A percentile compares a stretch with the other conserved stretches of the same genome.
phyloP scores from a whole-genome alignment of 1,284 basidiomycete species.

The Xerocomus minutiporus region DNA sequence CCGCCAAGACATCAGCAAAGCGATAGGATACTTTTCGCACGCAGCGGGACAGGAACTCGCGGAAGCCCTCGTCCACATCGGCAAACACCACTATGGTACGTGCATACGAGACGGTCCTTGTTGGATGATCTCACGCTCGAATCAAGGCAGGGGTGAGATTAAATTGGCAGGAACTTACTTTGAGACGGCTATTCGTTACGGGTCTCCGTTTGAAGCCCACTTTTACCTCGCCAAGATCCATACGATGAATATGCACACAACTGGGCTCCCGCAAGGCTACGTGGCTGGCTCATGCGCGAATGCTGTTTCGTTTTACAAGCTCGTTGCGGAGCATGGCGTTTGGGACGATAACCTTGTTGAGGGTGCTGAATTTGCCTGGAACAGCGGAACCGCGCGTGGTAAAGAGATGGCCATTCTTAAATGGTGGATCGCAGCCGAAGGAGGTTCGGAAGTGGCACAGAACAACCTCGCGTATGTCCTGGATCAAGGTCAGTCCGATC shows the following conservation, averaged over 20 bases:
- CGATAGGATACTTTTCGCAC: slow-evolving; percentile 65
- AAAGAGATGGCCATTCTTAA: slow-evolving; percentile 78
- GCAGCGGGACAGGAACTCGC: slow-evolving; percentile 84
- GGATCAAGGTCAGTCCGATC: slow-evolving; percentile 67
- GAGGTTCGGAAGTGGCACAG: slow-evolving; percentile 89
- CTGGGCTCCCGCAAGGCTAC: slow-evolving; percentile 42
- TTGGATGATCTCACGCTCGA: slow-evolving; percentile 10
- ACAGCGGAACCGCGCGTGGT: slow-evolving; percentile 60
- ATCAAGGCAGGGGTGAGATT: slow-evolving; percentile 59
- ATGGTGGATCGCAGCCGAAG: slow-evolving; percentile 91
- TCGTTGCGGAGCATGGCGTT: slow-evolving; percentile 80
- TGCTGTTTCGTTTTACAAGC: slow-evolving; percentile 86
- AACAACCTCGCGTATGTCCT: slow-evolving; percentile 94
- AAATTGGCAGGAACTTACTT: slow-evolving; percentile 67
- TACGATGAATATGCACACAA: slow-evolving; percentile 46
- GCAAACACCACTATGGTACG: slow-evolving; percentile 78
- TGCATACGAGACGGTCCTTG: slow-evolving; percentile 6
- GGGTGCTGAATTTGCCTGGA: slow-evolving; percentile 82
- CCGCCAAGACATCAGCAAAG: slow-evolving; percentile 65
- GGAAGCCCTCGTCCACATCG: slow-evolving; percentile 89
- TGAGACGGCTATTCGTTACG: slow-evolving; percentile 77
- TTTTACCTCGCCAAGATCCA: slow-evolving; percentile 86
- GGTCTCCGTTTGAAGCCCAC: slow-evolving; percentile 89
- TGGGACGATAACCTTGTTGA: slow-evolving; percentile 85
- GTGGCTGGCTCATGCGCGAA: slow-evolving; percentile 73